phyloP scores from a whole-genome alignment of 495 filamentous ascomycete genomes.

The Apodospora peruviana region DNA sequence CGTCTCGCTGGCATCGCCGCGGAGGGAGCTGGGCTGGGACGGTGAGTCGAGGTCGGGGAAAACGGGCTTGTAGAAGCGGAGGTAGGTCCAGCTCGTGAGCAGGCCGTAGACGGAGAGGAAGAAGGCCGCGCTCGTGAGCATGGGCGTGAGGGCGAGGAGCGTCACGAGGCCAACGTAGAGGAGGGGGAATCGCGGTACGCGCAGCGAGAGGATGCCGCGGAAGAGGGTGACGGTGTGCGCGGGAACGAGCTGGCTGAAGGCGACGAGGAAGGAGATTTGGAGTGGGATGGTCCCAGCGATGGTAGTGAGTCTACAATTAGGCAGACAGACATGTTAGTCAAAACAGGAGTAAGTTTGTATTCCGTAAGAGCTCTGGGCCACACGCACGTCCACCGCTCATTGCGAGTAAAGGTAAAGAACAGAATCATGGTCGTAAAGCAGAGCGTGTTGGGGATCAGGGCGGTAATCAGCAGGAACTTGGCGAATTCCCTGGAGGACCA shows the following conservation, averaged over 20 bases:
- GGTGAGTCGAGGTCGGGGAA: constrained; percentile 56
- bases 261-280: constrained; percentile 91
- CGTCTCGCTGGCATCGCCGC: constrained; percentile 90
- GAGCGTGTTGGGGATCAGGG: constrained; percentile 73
- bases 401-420: constrained; percentile 64
- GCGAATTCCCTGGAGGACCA: constrained; percentile 92
- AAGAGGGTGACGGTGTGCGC: constrained; percentile 96
- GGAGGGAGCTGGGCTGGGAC: constrained; percentile 57
- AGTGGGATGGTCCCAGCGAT: constrained; percentile 85
- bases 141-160: constrained; percentile 66
- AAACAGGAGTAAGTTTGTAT: constrained; percentile 2
- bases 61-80: constrained; percentile 83
- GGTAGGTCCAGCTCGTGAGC: constrained; percentile 87
- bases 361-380: no score
- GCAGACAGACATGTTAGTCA: constrained; percentile 3
- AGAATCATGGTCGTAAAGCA: constrained; percentile 67
- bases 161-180: constrained; percentile 75
- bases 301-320: constrained; percentile 57
- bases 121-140: constrained; percentile 81
- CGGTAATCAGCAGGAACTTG: constrained; percentile 77
- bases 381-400: constrained; percentile 64
- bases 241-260: constrained; percentile 96
- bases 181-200: constrained; percentile 85
- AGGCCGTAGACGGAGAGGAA: constrained; percentile 78
- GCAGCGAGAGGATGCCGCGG: constrained; percentile 78